phyloP scores from a whole-genome alignment of 1,284 basidiomycete species.

The Clitocybe nebularis region DNA sequence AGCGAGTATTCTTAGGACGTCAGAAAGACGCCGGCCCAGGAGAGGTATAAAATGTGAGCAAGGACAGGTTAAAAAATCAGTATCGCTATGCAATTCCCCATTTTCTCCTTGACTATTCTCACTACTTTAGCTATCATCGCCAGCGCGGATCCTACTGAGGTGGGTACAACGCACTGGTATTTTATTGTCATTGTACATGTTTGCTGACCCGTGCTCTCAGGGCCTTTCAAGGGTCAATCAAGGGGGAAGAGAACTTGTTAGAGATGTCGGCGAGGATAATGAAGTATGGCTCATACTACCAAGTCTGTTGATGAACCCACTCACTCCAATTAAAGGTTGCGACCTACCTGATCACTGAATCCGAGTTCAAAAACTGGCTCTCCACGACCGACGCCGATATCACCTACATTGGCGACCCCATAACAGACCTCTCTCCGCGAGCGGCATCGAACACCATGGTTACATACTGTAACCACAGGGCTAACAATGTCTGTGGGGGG shows the following conservation, averaged over 20 bases:
- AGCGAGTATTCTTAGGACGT: too few relatives aligned
- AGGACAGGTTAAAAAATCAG: too few relatives aligned
- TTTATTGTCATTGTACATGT: not conserved
- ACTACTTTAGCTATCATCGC: not conserved
- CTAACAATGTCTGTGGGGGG: slow-evolving; percentile 19
- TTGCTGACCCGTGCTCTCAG: not conserved
- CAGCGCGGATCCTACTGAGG: slow-evolving; percentile 1
- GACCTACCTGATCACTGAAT: not conserved
- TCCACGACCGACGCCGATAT: slow-evolving; percentile 21
- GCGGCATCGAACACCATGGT: slow-evolving; percentile 18
- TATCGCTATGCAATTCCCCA: slow-evolving; percentile 11
- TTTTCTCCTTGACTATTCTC: slow-evolving; percentile 5
- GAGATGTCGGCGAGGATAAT: not conserved
- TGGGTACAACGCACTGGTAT: not conserved
- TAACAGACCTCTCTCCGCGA: slow-evolving; percentile 10
- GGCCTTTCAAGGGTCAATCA: not conserved
- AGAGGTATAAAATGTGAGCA: too few relatives aligned
- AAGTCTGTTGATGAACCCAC: not conserved
- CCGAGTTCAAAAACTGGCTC: slow-evolving; percentile 19
- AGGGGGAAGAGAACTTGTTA: not conserved
- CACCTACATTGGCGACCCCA: slow-evolving; percentile 21
- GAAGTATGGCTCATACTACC: not conserved
- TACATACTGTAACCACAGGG: slow-evolving; percentile 18
- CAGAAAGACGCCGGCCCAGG: too few relatives aligned
- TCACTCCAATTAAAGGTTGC: not conserved